Evolutionary conservation across 345 rosid genomes (phyloP), one percentile per base, ranked within the genome.

Genomic region (Salix suchowensis): DNA sequence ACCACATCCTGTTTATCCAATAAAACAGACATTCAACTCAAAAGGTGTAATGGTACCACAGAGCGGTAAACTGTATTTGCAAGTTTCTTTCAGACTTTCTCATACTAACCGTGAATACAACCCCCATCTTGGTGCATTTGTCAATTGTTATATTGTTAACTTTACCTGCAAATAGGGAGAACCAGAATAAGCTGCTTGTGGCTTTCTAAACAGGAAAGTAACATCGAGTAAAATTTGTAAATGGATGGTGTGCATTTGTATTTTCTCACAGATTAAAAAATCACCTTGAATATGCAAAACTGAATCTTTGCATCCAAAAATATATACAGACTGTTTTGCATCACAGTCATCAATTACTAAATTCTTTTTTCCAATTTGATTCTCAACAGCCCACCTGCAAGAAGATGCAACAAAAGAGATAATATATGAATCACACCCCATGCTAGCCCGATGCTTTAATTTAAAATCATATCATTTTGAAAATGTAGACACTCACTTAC

Each of bases 271-370:
- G 24, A 71, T 23, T 16, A 23, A 67, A 34, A 70, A 52, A 39
- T 65, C 60, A 94, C 98, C 99, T 76, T 90, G 86, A 86, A 96
- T 88, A 87, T 92, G 98, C 89, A 96, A 78, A 88, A 94, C 90
- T 54, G 98, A 94, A 85, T 96, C 97, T 85, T 94, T 96, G 94
- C 99, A 96, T 77, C 98, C 97, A 86, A 78, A 96, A 76, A 90
- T 78, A 70, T 96, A 96, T 6, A 96, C 98, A 54, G 98, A 87
- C 73, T 96, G 98, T 79, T 88, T 96, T 61, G 98, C 72, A 87
- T 96, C 96, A 87, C 99, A 94, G 21, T 96, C 93, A 82, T 89
- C 92, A 74, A 96, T 94, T 58, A 87, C 88, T 86, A 96, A 87
- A 80, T 87, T 85, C 86, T 96, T 94, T 77, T 72, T 88, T 67